phyloP scores from a whole-genome alignment of 2,329 filamentous ascomycete genomes.

The Piedraia hortae region DNA sequence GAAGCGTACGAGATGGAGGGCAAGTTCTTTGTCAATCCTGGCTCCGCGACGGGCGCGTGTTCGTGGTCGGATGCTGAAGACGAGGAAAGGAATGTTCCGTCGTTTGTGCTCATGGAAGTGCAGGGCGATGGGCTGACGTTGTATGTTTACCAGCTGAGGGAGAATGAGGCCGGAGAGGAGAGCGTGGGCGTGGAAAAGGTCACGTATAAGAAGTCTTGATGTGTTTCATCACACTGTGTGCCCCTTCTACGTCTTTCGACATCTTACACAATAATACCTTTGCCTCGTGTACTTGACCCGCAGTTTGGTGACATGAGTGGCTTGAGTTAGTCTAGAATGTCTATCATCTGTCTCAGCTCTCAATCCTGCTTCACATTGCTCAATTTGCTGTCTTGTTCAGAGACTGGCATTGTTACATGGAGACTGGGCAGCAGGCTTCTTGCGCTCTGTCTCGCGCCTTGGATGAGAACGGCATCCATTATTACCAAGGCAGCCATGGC shows the following conservation, averaged over 20 bases:
- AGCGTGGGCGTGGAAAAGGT: slow-evolving; percentile 29
- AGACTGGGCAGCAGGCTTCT: slow-evolving; percentile 20
- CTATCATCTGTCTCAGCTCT: too few species aligned
- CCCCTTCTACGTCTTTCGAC: too few species aligned
- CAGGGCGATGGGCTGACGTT: slow-evolving; percentile 89
- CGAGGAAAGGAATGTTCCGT: slow-evolving; percentile 45
- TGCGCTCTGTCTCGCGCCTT: slow-evolving; percentile 34
- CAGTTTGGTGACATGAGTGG: too few species aligned
- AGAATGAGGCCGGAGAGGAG: slow-evolving; percentile 24
- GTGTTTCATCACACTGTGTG: too few species aligned
- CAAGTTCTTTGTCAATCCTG: slow-evolving; percentile 44
- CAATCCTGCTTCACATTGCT: slow-evolving; percentile 4
- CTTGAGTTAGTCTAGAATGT: too few species aligned
- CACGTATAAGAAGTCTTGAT: too few species aligned
- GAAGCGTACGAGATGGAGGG: slow-evolving; percentile 47
- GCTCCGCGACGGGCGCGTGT: slow-evolving; percentile 38
- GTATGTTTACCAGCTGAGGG: slow-evolving; percentile 52
- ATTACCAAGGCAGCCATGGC: slow-evolving; percentile 71
- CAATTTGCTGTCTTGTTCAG: slow-evolving; percentile 6
- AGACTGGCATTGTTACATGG: slow-evolving; percentile 8
- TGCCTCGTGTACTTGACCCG: too few species aligned
- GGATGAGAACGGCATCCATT: slow-evolving; percentile 65
- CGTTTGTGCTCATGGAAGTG: slow-evolving; percentile 95
- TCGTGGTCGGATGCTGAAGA: slow-evolving; percentile 26
- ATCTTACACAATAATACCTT: too few species aligned